Conservation (phyloP, 495 filamentous ascomycete genomes). For the Astrocystis sublimbata region DNA sequence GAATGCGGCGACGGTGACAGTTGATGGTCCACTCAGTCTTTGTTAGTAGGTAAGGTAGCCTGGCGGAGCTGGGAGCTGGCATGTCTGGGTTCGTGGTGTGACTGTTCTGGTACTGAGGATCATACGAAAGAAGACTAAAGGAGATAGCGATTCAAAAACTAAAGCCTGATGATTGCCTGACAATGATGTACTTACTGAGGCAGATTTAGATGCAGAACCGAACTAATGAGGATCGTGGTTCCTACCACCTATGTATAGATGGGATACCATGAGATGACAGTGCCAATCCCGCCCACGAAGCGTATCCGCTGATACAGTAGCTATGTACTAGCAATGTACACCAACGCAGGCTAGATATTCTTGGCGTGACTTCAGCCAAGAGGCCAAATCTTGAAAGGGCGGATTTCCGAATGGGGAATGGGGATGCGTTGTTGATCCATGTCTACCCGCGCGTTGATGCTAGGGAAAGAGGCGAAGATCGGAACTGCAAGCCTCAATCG, state of each 20-base stretch:
- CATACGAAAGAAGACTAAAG: background rate
- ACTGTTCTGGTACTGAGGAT: background rate
- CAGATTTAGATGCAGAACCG: background rate
- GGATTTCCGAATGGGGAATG: slow-evolving; percentile 7
- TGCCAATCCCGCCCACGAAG: background rate
- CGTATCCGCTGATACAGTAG: background rate
- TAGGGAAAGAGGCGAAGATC: background rate
- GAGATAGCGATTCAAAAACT: background rate
- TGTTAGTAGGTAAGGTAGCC: too few relatives aligned
- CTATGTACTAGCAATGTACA: too few relatives aligned
- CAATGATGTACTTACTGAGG: background rate
- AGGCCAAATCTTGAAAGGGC: background rate
- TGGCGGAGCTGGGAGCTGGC: too few relatives aligned
- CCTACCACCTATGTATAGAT: too few relatives aligned
- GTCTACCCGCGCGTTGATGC: background rate
- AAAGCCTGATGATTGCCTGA: background rate
- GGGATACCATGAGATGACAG: background rate
- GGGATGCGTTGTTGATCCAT: background rate
- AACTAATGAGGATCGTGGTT: slow-evolving; percentile 1
- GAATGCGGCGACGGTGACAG: background rate
- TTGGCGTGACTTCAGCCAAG: slow-evolving; percentile 10
- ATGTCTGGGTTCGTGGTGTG: slow-evolving; percentile 1
- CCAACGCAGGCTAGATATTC: background rate
- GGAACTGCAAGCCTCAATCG: background rate
- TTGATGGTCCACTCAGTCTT: background rate